Evolutionary conservation across 2,329 filamentous ascomycete species (phyloP).

Genomic region (Colletotrichum destructivum): DNA sequence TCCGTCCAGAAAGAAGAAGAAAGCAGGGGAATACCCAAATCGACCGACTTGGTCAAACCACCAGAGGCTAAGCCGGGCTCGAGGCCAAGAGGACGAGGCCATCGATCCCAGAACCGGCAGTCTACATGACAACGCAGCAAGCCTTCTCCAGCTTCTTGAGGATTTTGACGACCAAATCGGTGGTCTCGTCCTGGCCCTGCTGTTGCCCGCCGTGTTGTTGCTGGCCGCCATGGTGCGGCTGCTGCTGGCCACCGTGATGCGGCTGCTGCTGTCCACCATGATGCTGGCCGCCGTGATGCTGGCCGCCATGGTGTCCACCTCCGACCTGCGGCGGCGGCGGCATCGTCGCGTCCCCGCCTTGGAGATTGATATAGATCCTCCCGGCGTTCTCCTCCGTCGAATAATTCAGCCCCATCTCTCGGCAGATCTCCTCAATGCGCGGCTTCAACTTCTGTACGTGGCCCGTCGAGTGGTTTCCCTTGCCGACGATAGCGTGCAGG

Average conservation of each 20-base stretch:
- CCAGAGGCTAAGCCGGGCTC: neutral
- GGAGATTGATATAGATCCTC: constrained; percentile 88
- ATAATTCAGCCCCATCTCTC: constrained; percentile 86
- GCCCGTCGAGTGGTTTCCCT: constrained; percentile 87
- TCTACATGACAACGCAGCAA: constrained; percentile 84
- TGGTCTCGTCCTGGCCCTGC: constrained; percentile 68
- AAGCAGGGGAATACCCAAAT: neutral
- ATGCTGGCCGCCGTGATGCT: constrained; percentile 60
- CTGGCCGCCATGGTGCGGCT: constrained; percentile 57
- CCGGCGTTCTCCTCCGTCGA: constrained; percentile 91
- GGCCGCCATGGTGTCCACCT: constrained; percentile 58
- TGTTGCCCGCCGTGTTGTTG: constrained; percentile 53
- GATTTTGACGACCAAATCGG: constrained; percentile 73
- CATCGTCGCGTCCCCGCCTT: constrained; percentile 76
- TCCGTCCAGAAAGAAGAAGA: neutral
- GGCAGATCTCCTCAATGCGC: constrained; percentile 89
- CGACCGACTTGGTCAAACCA: neutral
- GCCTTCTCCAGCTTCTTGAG: constrained; percentile 76
- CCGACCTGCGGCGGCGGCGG: constrained; percentile 56
- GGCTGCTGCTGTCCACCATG: constrained; percentile 61
- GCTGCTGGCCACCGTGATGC: constrained; percentile 59
- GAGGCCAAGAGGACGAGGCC: neutral
- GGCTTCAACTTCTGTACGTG: constrained; percentile 97
- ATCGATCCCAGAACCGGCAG: neutral
- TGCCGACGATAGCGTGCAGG: constrained; percentile 95